A percentile compares a stretch with the other conserved stretches of the same genome.
Conservation (phyloP, 345 rosid genomes). For the Brassica cretica region DNA sequence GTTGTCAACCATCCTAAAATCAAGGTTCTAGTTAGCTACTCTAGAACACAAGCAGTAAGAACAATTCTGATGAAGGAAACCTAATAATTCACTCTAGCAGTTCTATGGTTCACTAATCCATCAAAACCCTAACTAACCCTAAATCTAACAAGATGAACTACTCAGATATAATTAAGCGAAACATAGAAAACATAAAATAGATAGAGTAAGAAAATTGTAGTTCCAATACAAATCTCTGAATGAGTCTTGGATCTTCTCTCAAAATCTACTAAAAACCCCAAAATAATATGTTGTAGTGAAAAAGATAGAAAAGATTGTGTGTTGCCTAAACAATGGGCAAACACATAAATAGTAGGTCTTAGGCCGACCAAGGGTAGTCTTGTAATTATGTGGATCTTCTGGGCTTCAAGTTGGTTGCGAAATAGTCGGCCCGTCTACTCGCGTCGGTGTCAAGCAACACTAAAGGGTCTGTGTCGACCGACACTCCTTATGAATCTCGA, state of each 20-base stretch:
- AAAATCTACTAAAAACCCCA: neutral
- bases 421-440: too few species aligned
- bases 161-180: neutral
- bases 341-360: neutral
- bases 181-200: neutral
- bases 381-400: neutral
- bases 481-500: too few species aligned
- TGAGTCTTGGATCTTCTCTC: neutral
- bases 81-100: neutral
- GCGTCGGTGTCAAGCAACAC: too few species aligned
- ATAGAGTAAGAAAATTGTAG: too few species aligned
- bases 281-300: neutral
- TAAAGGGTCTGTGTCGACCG: too few species aligned
- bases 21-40: neutral
- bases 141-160: neutral
- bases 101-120: neutral
- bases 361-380: neutral
- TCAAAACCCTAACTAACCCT: neutral
- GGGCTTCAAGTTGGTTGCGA: neutral
- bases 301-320: too few species aligned
- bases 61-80: neutral
- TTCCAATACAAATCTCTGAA: neutral
- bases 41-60: neutral
- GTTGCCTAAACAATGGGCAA: neutral
- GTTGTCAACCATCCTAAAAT: neutral